Percentiles rank a stretch among this genome's conserved stretches.
These are phyloP conservation scores for Ophiostoma himal-ulmi DNA, from an alignment of 2,329 filamentous ascomycete genomes.

Conservation along the genomic window DNA sequence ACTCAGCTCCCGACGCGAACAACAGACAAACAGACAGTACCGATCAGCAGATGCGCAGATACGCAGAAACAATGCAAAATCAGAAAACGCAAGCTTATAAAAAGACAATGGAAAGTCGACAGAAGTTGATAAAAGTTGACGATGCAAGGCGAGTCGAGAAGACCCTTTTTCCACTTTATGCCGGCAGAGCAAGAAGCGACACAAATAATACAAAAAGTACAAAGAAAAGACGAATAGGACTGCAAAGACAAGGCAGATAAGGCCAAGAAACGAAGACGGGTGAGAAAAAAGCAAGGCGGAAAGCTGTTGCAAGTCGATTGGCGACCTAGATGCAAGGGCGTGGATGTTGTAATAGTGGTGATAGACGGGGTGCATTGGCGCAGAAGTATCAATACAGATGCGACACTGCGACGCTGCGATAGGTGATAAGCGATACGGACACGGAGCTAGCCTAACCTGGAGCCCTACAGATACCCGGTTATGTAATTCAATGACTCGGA, in stretches of 20 bases:
- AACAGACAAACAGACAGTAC: too few relatives aligned
- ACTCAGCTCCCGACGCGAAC: background rate
- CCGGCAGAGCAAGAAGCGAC: background rate
- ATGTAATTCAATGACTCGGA: constrained; percentile 5
- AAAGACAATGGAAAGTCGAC: background rate
- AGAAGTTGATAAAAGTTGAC: background rate
- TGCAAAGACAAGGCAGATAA: background rate
- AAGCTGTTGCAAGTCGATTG: background rate
- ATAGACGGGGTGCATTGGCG: background rate
- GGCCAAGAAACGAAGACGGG: background rate
- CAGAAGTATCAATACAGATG: background rate
- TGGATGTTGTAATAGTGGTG: background rate
- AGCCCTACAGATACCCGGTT: background rate
- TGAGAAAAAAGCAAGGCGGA: constrained; percentile 3
- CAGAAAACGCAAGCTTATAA: background rate
- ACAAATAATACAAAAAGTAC: background rate
- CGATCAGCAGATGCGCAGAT: background rate
- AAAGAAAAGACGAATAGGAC: background rate
- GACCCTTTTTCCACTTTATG: constrained; percentile 4
- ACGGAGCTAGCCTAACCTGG: constrained; percentile 4
- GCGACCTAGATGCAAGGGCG: background rate
- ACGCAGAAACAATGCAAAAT: background rate
- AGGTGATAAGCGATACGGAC: background rate
- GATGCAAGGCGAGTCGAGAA: constrained; percentile 3
- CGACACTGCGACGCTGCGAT: background rate